phyloP scores from a whole-genome alignment of 2,329 filamentous ascomycete genomes.

The Aspergillus sp. region DNA sequence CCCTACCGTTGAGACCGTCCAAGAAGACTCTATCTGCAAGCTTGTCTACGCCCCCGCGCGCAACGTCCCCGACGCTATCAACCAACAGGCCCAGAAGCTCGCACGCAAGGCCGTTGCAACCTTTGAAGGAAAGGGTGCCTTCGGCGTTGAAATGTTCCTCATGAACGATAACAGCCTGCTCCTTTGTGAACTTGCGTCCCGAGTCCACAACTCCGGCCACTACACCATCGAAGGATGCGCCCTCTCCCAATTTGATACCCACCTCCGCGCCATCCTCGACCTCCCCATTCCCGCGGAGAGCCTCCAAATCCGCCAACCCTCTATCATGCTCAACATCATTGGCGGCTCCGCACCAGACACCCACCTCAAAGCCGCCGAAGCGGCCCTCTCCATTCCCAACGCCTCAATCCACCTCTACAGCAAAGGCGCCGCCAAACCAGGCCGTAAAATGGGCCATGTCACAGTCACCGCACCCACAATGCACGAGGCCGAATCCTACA shows the following conservation, averaged over 20 bases:
- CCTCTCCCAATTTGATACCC: conserved; percentile 88
- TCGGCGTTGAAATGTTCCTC: conserved; percentile 95
- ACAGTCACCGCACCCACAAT: conserved; percentile 73
- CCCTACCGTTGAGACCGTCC: conserved; percentile 89
- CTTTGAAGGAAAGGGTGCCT: conserved; percentile 86
- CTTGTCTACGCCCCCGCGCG: conserved; percentile 84
- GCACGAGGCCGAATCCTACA: conserved; percentile 64
- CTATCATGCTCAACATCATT: conserved; percentile 57
- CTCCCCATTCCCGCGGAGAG: conserved; percentile 58
- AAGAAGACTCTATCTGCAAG: conserved; percentile 94
- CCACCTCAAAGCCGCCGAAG: conserved; percentile 60
- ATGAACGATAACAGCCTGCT: conserved; percentile 69
- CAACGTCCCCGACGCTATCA: conserved; percentile 60
- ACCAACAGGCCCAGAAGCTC: conserved; percentile 68
- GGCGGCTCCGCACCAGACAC: conserved; percentile 59
- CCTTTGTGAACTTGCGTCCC: conserved; percentile 83
- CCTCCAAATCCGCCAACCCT: conserved; percentile 47
- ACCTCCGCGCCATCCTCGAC: conserved; percentile 79
- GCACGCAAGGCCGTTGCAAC: conserved; percentile 76
- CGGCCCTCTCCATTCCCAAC: conserved; percentile 58
- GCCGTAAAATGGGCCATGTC: conserved; percentile 93
- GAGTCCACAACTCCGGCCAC: conserved; percentile 89
- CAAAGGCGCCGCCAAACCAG: conserved; percentile 78
- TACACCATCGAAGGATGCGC: conserved; percentile 91
- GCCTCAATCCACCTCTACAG: conserved; percentile 83